Conservation (phyloP, 805 yeast genomes). For the Teunomyces cretensis region DNA sequence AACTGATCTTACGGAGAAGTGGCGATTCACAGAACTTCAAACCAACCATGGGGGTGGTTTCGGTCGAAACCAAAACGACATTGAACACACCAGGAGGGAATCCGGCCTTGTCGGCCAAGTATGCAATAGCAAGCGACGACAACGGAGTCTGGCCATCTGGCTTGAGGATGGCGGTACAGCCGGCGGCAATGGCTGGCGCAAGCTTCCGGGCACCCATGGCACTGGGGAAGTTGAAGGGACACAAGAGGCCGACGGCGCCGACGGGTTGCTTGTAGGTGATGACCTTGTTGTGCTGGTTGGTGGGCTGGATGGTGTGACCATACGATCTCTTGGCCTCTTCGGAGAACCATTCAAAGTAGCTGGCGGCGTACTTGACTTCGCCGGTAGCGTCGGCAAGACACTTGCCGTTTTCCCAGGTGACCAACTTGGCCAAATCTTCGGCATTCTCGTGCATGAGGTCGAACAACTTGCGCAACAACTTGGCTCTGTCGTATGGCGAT, state of each 20-base stretch:
- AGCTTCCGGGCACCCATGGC: constrained; percentile 69
- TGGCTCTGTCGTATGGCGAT: constrained; percentile 49
- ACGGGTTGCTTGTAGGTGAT: constrained; percentile 58
- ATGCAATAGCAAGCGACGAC: constrained; percentile 56
- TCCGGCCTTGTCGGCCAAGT: constrained; percentile 57
- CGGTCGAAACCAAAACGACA: constrained; percentile 46
- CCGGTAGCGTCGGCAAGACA: constrained; percentile 53
- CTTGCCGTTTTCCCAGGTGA: constrained; percentile 64
- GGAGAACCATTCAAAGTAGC: constrained; percentile 44
- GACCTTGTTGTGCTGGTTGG: constrained; percentile 50
- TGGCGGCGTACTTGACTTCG: constrained; percentile 58
- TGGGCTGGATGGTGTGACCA: constrained; percentile 58
- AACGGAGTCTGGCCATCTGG: constrained; percentile 65
- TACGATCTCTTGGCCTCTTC: constrained; percentile 59
- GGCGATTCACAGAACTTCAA: constrained; percentile 48
- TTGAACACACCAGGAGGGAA: constrained; percentile 60
- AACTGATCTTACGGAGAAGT: constrained; percentile 54
- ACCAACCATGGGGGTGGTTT: constrained; percentile 54
- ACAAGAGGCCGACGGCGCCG: constrained; percentile 62
- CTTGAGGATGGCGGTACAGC: constrained; percentile 59
- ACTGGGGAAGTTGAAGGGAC: constrained; percentile 69
- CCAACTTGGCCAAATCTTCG: constrained; percentile 56
- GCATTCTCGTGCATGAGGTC: constrained; percentile 52
- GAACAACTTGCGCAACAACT: constrained; percentile 49
- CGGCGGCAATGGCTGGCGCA: constrained; percentile 66